Evolutionary conservation across 768 basidiomycete species (phyloP), one percentile per base, ranked within the genome.

Genomic region (Gloeopeniophorella convolvens): DNA sequence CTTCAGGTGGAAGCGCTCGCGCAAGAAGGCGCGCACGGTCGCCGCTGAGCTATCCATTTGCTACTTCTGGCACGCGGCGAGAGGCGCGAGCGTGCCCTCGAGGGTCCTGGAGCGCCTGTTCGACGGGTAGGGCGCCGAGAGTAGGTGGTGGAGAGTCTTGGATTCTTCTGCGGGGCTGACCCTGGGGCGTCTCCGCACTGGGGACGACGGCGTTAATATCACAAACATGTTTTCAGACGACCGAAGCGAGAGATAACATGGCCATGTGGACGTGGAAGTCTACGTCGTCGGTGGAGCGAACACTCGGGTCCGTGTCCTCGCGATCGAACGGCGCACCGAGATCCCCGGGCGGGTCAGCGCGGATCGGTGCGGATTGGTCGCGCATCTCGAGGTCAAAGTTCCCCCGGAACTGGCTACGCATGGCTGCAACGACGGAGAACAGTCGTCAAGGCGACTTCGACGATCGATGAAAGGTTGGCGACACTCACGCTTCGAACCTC

Each of bases 211-310:
- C 4, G 35, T 36, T 7, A 36, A 36, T 1, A 35, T 23, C 1
- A 71, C 68, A 55, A 83, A 76, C 68, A 80, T 75, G 54, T 71
- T 69, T 41, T 68, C 67, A 83, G 61, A 83, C 74, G 4, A 76
- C 69, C 9, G 83, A 84, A 1, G 78, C 74, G 13, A 79, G 59
- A 15, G 76, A 70, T 10, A 84, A 67, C 47, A 83, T 65, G 33
- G 73, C 56, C 56, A 76, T 78, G 70, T 77, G 76, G 47, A 77
- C 72, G 51, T 70, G 70, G 63, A 81, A 82, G 51, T 70, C 65
- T 55, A 71, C 68, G 18, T 65, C 55, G 58, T 82, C 80, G 42
- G 74, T 76, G 8, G 79, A 75, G 44, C 75, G 73, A 34, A 83
- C 64, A 45, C 79, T 72, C 45, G 82, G 62, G 55, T 80, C 77